Evolutionary conservation across 495 filamentous ascomycete species (phyloP).

Genomic region (Arthonia radiata): DNA sequence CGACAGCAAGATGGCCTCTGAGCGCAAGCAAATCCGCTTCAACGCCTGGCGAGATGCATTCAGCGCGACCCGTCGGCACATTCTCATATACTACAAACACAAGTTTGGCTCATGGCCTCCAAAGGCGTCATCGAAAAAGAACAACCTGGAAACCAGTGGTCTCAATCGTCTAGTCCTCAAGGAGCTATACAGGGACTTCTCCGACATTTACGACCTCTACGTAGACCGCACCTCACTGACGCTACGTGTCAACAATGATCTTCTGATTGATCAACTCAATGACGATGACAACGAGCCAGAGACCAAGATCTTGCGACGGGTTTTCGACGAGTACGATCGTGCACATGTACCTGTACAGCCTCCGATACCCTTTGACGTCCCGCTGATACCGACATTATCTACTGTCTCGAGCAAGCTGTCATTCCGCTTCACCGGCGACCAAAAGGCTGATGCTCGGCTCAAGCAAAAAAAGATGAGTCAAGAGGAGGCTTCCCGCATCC

Average conservation of each 20-base stretch:
- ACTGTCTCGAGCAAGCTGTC: slow-evolving; percentile 31
- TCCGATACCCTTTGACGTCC: slow-evolving; percentile 76
- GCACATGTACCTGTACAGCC: slow-evolving; percentile 72
- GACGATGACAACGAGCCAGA: slow-evolving; percentile 20
- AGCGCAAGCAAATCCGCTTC: slow-evolving; percentile 57
- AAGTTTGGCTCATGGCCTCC: slow-evolving; percentile 87
- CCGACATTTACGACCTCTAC: slow-evolving; percentile 65
- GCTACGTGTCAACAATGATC: slow-evolving; percentile 16
- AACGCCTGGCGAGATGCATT: slow-evolving; percentile 59
- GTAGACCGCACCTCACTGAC: slow-evolving; percentile 49
- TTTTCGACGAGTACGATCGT: slow-evolving; percentile 69
- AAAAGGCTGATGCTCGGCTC: slow-evolving; percentile 44
- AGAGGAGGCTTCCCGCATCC: slow-evolving; percentile 45
- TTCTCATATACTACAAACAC: slow-evolving; percentile 53
- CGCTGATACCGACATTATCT: slow-evolving; percentile 46
- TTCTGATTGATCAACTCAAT: slow-evolving; percentile 26
- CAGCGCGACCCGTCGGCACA: slow-evolving; percentile 43
- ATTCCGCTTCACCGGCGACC: slow-evolving; percentile 32
- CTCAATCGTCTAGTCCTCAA: slow-evolving; percentile 63
- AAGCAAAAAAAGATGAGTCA: slow-evolving; percentile 44
- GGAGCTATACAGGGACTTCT: slow-evolving; percentile 67
- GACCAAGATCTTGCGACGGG: slow-evolving; percentile 34
- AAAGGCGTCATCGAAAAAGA: slow-evolving; percentile 77
- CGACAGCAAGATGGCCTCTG: slow-evolving; percentile 44
- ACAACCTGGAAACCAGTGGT: slow-evolving; percentile 59